phyloP scores from a whole-genome alignment of 148 eudicot species.

The Cornus suecica region DNA sequence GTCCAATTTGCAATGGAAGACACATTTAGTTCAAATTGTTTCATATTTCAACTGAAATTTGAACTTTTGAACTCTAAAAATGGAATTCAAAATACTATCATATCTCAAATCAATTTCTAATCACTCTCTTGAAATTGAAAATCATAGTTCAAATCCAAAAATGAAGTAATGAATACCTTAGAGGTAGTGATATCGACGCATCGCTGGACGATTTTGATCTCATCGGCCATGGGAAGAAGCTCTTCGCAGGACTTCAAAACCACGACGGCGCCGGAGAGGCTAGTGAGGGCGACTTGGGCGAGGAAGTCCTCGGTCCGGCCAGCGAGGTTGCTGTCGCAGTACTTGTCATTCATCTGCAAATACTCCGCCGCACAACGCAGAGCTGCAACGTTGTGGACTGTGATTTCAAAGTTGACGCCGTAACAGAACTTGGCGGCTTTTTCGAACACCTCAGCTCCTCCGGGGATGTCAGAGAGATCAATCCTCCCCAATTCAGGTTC shows the following conservation, averaged over 20 bases:
- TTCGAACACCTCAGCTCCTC: conserved; percentile 82
- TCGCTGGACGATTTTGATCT: conserved; percentile 59
- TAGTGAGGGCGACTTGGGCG: conserved; percentile 68
- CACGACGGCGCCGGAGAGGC: conserved; percentile 73
- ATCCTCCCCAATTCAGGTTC: conserved; percentile 57
- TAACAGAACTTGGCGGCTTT: conserved; percentile 93
- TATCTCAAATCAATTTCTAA: no score
- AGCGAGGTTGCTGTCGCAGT: conserved; percentile 67
- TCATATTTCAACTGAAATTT: no score
- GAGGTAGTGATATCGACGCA: conserved; percentile 61
- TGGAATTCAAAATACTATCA: no score
- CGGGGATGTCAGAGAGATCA: conserved; percentile 78
- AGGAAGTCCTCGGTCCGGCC: conserved; percentile 86
- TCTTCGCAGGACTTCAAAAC: conserved; percentile 75
- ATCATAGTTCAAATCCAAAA: no score
- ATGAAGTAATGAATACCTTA: conserved; percentile 39
- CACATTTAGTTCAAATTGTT: no score
- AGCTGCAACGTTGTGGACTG: conserved; percentile 83
- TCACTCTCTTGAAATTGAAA: no score
- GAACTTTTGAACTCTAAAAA: no score
- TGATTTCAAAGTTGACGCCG: conserved; percentile 93
- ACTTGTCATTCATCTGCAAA: conserved; percentile 79
- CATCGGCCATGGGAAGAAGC: conserved; percentile 68
- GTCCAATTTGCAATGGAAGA: no score
- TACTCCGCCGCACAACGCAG: conserved; percentile 91